A percentile compares a stretch with the other conserved stretches of the same genome.
phyloP scores from a whole-genome alignment of 768 basidiomycete genomes.

The Russula emetica region DNA sequence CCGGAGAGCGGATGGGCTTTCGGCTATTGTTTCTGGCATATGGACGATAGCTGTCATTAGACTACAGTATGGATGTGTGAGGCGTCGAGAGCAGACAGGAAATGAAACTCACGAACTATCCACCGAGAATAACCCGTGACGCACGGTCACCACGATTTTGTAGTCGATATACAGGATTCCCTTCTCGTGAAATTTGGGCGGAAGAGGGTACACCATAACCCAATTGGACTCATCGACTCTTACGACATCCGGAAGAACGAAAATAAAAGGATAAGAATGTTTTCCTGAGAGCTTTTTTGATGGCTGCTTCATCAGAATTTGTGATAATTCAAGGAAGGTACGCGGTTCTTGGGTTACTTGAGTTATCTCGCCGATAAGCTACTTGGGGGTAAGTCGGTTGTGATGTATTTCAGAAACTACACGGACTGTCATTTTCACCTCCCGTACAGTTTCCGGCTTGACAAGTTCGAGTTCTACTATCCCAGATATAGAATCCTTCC shows the following conservation, averaged over 20 bases:
- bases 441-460: constrained; percentile 48
- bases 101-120: constrained; percentile 21
- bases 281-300: constrained; percentile 43
- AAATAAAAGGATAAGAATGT: constrained; percentile 46
- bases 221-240: constrained; percentile 37
- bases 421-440: constrained; percentile 45
- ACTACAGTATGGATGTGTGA: constrained; percentile 15
- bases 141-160: constrained; percentile 20
- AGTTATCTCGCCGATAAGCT: constrained; percentile 20
- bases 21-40: constrained; percentile 25
- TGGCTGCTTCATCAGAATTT: constrained; percentile 42
- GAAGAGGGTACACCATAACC: constrained; percentile 41
- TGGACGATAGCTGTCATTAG: constrained; percentile 23
- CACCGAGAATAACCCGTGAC: constrained; percentile 18
- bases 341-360: constrained; percentile 46
- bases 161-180: constrained; percentile 27
- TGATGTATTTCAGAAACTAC: background rate
- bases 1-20: constrained; percentile 22
- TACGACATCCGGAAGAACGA: constrained; percentile 45
- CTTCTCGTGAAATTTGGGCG: constrained; percentile 47
- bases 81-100: background rate
- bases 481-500: constrained; percentile 49
- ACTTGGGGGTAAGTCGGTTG: background rate
- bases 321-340: constrained; percentile 42
- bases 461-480: constrained; percentile 48